Evolutionary conservation across 2,329 filamentous ascomycete species (phyloP), one percentile per base, ranked within the genome.

Genomic region (Botrytis pseudocinerea): DNA sequence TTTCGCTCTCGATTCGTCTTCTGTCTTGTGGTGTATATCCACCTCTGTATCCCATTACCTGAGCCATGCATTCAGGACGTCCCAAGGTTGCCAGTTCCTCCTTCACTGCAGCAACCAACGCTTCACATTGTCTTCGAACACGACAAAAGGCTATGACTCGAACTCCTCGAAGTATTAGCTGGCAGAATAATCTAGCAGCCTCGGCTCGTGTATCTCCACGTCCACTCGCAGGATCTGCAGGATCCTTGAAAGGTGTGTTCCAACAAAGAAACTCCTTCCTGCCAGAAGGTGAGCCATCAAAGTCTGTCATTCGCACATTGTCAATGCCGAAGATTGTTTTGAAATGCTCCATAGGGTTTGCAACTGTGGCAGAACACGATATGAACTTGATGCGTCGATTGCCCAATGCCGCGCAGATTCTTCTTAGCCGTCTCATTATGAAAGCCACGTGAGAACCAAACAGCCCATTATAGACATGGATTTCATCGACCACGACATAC

Each of bases 221-320:
- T 1, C 96, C 95, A 78, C 93, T 97, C 0, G 92, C 90, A 14
- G 94, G 93, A 82, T 98, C 95, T 1, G 87, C 88, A 0, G 95
- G 94, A 77, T 98, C 95, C 81, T 94, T 97, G 82, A 90, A 97
- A 0, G 96, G 96, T 0, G 95, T 98, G 78, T 99, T 98, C 96
- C 96, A 99, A 82, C 95, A 98, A 10, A 99, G 80, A 73, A 98
- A 98, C 79, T 98, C 95, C 80, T 98, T 98, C 35, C 94, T 87
- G 0, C 95, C 94, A 9, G 94, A 94, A 0, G 96, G 96, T 0
- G 95, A 97, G 1, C 96, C 96, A 80, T 99, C 96, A 79, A 93
- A 95, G 79, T 98, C 94, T 0, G 95, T 92, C 62, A 98, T 82
- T 73, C 87, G 89, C 22, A 97, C 93, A 76, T 95, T 86, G 0